These are phyloP conservation scores for Solanum chmielewskii DNA, from an alignment of 257 asterid genomes.

Conservation along the genomic window DNA sequence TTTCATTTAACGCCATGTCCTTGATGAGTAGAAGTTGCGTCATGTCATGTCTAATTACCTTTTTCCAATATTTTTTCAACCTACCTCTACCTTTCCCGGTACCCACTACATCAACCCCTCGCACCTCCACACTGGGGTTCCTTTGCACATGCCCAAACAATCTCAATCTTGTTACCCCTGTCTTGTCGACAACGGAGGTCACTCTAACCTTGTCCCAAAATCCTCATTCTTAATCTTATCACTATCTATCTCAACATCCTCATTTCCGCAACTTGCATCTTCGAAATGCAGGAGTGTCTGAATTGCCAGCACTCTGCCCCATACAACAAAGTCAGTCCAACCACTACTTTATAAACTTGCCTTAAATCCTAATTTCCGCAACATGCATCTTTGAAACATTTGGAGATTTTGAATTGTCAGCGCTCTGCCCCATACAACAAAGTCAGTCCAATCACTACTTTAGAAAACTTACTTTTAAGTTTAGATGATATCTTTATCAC, in stretches of 20 bases:
- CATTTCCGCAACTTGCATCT: background rate
- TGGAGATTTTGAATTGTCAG: background rate
- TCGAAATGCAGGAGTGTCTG: background rate
- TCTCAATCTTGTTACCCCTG: background rate
- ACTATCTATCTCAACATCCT: background rate
- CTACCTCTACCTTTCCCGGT: background rate
- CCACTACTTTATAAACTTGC: background rate
- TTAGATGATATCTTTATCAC: background rate
- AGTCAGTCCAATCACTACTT: background rate
- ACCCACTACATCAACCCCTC: background rate
- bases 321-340: background rate
- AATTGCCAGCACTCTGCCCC: background rate
- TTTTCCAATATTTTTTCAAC: background rate
- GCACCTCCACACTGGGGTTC: background rate
- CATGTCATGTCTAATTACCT: no score
- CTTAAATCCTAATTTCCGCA: background rate
- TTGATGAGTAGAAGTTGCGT: no score
- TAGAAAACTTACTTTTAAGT: background rate
- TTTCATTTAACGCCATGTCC: no score
- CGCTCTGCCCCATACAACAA: background rate
- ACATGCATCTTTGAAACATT: background rate
- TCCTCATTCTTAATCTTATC: background rate
- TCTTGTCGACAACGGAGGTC: background rate
- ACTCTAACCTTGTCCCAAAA: background rate
- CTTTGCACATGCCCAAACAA: background rate